phyloP scores from a whole-genome alignment of 2,329 filamentous ascomycete species.

The Didymella glomerata region DNA sequence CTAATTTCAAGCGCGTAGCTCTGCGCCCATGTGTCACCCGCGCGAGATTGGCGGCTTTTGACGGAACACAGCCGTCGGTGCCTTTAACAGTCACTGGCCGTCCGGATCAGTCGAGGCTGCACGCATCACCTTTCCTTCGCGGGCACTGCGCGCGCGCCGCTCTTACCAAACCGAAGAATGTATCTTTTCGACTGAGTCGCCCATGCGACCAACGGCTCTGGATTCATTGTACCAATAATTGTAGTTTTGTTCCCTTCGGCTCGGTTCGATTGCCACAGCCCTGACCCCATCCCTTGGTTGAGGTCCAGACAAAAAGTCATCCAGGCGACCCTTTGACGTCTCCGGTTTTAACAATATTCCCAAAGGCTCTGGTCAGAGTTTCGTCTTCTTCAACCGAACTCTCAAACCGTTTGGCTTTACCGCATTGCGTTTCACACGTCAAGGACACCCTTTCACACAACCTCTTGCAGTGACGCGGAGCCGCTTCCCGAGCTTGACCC shows the following conservation, averaged over 20 bases:
- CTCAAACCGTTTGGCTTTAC: slow-evolving; percentile 24
- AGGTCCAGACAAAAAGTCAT: slow-evolving; percentile 4
- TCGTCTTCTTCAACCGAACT: slow-evolving; percentile 16
- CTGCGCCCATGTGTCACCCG: slow-evolving; percentile 28
- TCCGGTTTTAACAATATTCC: not conserved
- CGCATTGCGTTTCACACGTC: slow-evolving; percentile 29
- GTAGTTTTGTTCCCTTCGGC: slow-evolving; percentile 13
- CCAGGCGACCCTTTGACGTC: slow-evolving; percentile 4
- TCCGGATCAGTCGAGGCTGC: slow-evolving; percentile 28
- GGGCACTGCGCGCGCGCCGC: slow-evolving; percentile 27
- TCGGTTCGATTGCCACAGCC: slow-evolving; percentile 15
- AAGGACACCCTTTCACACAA: slow-evolving; percentile 20
- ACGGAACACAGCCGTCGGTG: slow-evolving; percentile 19
- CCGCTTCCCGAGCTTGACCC: slow-evolving; percentile 19
- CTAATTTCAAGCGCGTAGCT: slow-evolving; percentile 18
- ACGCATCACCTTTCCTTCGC: slow-evolving; percentile 27
- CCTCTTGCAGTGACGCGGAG: slow-evolving; percentile 23
- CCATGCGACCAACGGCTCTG: slow-evolving; percentile 14
- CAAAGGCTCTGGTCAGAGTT: slow-evolving; percentile 20
- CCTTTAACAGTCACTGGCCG: slow-evolving; percentile 30
- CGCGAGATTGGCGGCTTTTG: slow-evolving; percentile 19
- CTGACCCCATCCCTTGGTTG: slow-evolving; percentile 15
- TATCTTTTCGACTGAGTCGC: slow-evolving; percentile 22
- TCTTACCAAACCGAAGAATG: slow-evolving; percentile 25
- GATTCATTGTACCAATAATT: slow-evolving; percentile 20